Conservation (phyloP, 2,329 filamentous ascomycete species). For the Cladophialophora carrionii region DNA sequence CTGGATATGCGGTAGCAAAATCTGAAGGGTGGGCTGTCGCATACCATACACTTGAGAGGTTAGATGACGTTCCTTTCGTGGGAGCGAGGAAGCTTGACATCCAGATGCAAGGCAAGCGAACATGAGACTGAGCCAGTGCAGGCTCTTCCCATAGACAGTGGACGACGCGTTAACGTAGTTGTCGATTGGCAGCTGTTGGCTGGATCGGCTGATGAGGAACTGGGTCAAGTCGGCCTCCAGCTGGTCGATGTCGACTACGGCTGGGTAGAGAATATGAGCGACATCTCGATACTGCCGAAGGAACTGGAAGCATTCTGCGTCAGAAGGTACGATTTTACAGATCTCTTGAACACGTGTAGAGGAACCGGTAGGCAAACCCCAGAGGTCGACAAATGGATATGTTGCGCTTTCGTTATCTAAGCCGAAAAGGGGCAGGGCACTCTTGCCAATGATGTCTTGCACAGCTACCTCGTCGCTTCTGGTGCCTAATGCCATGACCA, state of each 20-base stretch:
- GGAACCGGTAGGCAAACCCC: constrained; percentile 61
- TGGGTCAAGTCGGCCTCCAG: constrained; percentile 59
- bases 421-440: constrained; percentile 63
- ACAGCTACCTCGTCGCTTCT: constrained; percentile 49
- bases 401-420: constrained; percentile 66
- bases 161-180: constrained; percentile 53
- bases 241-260: constrained; percentile 58
- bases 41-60: constrained; percentile 65
- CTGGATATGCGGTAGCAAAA: constrained; percentile 43
- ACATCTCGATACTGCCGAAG: constrained; percentile 56
- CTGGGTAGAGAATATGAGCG: constrained; percentile 62
- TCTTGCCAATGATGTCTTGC: constrained; percentile 62
- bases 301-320: constrained; percentile 59
- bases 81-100: constrained; percentile 61
- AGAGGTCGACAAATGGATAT: constrained; percentile 66
- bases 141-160: constrained; percentile 59
- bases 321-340: constrained; percentile 60
- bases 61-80: constrained; percentile 61
- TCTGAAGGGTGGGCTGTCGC: constrained; percentile 35
- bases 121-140: constrained; percentile 62
- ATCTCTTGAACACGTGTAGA: constrained; percentile 60
- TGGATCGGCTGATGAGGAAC: constrained; percentile 56
- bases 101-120: constrained; percentile 65
- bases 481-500: constrained; percentile 59
- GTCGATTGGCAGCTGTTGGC: neutral